Evolutionary conservation across 345 rosid genomes (phyloP).

Genomic region (Salix arbutifolia): DNA sequence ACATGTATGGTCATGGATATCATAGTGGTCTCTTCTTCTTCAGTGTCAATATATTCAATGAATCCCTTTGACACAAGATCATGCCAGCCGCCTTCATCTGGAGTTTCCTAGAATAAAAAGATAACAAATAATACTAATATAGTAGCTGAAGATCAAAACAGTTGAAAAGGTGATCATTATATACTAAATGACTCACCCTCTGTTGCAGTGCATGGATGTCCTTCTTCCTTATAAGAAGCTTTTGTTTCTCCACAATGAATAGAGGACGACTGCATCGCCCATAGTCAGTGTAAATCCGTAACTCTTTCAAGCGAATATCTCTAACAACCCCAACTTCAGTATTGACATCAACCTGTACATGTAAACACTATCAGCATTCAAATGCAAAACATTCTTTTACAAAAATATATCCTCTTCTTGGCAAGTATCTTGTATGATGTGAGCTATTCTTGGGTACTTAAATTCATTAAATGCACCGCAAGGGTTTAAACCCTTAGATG

Average conservation of each 20-base stretch:
- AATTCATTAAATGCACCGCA: no score
- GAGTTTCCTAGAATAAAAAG: slow-evolving; percentile 49
- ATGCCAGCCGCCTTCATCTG: slow-evolving; percentile 93
- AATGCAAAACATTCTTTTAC: background rate
- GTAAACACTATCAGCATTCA: slow-evolving; percentile 15
- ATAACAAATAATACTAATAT: background rate
- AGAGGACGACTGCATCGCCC: slow-evolving; percentile 98
- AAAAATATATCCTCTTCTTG: background rate
- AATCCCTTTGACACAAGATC: slow-evolving; percentile 84
- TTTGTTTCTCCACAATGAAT: slow-evolving; percentile 91
- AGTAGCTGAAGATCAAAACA: background rate
- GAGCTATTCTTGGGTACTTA: no score
- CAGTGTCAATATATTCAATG: slow-evolving; percentile 92
- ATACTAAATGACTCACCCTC: slow-evolving; percentile 47
- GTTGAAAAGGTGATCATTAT: background rate
- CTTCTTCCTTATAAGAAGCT: slow-evolving; percentile 80
- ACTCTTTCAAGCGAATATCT: slow-evolving; percentile 84
- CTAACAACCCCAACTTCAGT: slow-evolving; percentile 98
- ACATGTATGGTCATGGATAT: slow-evolving; percentile 98
- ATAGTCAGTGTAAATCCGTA: slow-evolving; percentile 90
- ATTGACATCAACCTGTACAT: slow-evolving; percentile 81
- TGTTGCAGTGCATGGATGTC: slow-evolving; percentile 82
- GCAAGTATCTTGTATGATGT: no score
- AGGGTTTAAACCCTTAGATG: no score
- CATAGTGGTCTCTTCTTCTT: slow-evolving; percentile 99